Evolutionary conservation across 345 rosid species (phyloP).

Genomic region (Eucalyptus coolabah): DNA sequence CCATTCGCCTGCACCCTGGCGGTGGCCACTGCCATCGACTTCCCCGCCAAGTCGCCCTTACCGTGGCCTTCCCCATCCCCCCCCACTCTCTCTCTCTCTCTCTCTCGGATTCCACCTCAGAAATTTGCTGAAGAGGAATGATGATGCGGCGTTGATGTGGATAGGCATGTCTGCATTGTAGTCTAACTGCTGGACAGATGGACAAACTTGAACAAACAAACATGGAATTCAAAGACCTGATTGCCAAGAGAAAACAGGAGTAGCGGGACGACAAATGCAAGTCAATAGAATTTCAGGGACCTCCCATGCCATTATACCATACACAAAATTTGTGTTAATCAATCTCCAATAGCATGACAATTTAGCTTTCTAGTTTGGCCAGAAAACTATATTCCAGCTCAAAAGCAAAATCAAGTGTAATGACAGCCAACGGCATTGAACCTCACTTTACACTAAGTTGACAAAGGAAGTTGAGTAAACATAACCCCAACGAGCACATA

Average conservation of each 20-base stretch:
- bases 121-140: too few species aligned
- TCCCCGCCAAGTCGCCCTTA: background rate
- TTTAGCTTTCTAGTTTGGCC: too few species aligned
- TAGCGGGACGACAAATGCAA: background rate
- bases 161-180: background rate
- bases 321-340: background rate
- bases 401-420: background rate
- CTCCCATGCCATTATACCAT: too few species aligned
- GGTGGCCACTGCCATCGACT: background rate
- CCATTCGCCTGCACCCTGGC: background rate
- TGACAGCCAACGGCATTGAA: background rate
- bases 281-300: background rate
- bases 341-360: background rate
- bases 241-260: background rate
- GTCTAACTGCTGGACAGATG: background rate
- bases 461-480: background rate
- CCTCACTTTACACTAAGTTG: background rate
- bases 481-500: background rate
- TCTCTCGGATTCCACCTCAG: background rate
- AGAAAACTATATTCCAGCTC: background rate
- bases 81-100: background rate
- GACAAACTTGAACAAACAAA: background rate
- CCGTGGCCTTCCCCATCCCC: background rate
- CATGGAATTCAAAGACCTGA: background rate
- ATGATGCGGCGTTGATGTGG: background rate